Conservation (phyloP, 306 rosid genomes). For the Malus fusca region DNA sequence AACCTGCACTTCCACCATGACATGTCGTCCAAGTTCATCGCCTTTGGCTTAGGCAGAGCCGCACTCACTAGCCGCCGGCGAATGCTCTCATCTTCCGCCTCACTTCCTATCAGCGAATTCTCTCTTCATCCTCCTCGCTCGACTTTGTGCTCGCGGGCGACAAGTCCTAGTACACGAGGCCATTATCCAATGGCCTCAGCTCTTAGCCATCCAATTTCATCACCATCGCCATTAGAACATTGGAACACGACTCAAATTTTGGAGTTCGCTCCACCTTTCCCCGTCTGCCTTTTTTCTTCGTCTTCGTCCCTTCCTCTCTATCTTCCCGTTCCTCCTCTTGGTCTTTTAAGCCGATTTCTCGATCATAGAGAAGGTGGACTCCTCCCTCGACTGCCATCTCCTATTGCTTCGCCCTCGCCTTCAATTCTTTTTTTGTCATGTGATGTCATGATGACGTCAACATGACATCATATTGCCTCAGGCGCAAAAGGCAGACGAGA, state of each 20-base stretch:
- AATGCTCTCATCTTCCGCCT: too few relatives aligned
- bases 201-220: constrained; percentile 35
- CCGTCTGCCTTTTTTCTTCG: neutral
- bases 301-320: neutral
- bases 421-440: too few relatives aligned
- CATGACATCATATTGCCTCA: too few relatives aligned
- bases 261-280: neutral
- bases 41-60: constrained; percentile 22
- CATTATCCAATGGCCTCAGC: constrained; percentile 73
- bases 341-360: too few relatives aligned
- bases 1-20: constrained; percentile 25
- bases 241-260: neutral
- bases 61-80: constrained; percentile 20
- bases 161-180: constrained; percentile 42
- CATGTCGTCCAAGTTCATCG: constrained; percentile 34
- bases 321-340: too few relatives aligned
- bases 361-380: too few relatives aligned
- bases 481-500: too few relatives aligned
- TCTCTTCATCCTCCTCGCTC: constrained; percentile 7
- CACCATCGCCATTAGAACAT: constrained; percentile 1
- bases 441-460: too few relatives aligned
- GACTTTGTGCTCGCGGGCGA: constrained; percentile 24
- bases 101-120: neutral
- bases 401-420: too few relatives aligned
- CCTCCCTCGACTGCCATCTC: too few relatives aligned